Base-by-base conservation (phyloP, 257 asterid genomes). In the Voacanga thouarsii region DNA sequence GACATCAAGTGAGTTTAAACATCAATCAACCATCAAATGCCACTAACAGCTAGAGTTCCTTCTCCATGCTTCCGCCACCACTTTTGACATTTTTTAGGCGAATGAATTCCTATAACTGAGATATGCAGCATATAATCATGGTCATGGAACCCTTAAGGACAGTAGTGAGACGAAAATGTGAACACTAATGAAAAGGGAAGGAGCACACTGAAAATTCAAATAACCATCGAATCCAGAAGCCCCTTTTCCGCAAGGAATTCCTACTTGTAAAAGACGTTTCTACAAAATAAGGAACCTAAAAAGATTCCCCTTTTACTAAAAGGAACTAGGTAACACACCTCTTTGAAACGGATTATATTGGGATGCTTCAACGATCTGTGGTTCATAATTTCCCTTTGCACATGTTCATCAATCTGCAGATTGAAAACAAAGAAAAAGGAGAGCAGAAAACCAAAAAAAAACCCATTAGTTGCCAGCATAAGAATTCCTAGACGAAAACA, bases 341-440 rank as follows among this genome's bases (percentile, higher is more conserved):
- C 89, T 77, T 86, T 86, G 53, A 86, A 86, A 11, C 85, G 78
- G 78, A 86, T 80, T 72, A 86, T 86, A 76, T 86, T 86, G 3
- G 85, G 85, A 83, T 86, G 89, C 76, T 86, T 86, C 81, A 86
- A 71, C 71, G 89, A 86, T 70, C 89, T 81, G n/a, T 86, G 89
- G 71, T 86, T 86, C 85, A 81, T 83, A 75, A 86, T 86, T 75
- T 86, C 89, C 82, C 89, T 81, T 64, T 81, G 82, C 79, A 86
- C 89, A 51, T 78, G 87, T 73, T 80, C 89, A 83, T 85, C 89
- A 33, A 85, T 83, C 89, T 85, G 71, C 37, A 19, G 71, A 12
- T 2, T 6, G 37, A 65, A 60, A 18, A 28, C 15, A 24, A 67
- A 39, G 10, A 0, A 19, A 7, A 26, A 68, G 23, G 14, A 39